Percentiles rank a stretch among this genome's conserved stretches.
Conservation (phyloP, 2,329 filamentous ascomycete genomes). For the Septoria petroselini region DNA sequence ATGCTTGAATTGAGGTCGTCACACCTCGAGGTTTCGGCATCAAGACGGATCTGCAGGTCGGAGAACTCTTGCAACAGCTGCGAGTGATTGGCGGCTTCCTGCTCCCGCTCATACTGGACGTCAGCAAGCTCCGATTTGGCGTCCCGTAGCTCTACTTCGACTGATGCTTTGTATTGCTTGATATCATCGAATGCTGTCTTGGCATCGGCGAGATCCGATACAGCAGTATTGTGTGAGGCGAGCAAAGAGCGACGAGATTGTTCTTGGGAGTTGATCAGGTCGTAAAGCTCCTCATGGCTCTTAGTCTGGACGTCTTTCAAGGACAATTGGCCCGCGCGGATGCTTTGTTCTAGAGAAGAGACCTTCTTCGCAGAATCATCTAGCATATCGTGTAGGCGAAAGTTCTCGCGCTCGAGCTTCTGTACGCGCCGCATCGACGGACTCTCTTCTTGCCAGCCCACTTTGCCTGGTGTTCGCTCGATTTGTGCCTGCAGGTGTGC, state of each 20-base stretch:
- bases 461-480: conserved; percentile 62
- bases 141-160: conserved; percentile 87
- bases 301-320: conserved; percentile 88
- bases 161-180: conserved; percentile 71
- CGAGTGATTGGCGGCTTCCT: conserved; percentile 80
- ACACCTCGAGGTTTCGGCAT: conserved; percentile 81
- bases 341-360: conserved; percentile 79
- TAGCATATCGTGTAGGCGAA: conserved; percentile 84
- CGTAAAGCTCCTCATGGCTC: conserved; percentile 90
- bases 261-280: conserved; percentile 89
- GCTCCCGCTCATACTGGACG: conserved; percentile 71
- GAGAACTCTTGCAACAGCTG: conserved; percentile 90
- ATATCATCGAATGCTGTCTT: conserved; percentile 85
- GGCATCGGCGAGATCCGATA: conserved; percentile 79
- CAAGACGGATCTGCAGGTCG: conserved; percentile 87
- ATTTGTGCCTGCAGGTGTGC: conserved; percentile 86
- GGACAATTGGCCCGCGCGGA: conserved; percentile 82
- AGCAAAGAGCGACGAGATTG: conserved; percentile 78
- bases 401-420: conserved; percentile 90
- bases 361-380: conserved; percentile 93
- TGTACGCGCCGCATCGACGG: conserved; percentile 78
- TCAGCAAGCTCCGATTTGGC: conserved; percentile 79
- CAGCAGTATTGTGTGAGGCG: conserved; percentile 78
- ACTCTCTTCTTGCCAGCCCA: conserved; percentile 66
- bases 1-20: conserved; percentile 81